Base-by-base conservation (phyloP, 108 stramenopile species). In the Nannochloropsis salina region DNA sequence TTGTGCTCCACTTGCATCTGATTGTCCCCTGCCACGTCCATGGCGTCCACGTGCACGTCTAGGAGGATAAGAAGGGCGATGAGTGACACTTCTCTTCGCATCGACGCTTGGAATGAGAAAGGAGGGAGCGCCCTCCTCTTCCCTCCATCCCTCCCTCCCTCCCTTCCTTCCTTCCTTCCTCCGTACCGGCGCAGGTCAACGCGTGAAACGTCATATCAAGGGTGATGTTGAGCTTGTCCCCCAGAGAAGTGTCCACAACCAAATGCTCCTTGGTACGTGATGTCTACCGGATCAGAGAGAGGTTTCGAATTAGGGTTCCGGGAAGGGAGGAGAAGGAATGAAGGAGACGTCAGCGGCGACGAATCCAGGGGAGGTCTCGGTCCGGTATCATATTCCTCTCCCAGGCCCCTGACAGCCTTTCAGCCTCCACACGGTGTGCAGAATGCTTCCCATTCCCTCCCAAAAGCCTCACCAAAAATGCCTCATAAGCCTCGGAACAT, bases 1-100 rank as follows among this genome's bases (percentile, higher is more conserved):
- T 82, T 86, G 74, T 98, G 96, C 42, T 95, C 95, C n/a, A 98
- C 86, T 83, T 95, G 88, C 22, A 97, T 83, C 88, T 98, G 97
- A 20, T 96, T 95, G 89, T 99, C 97, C 9, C 99, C 99, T 6
- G 99, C 97, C 31, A 98, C 95, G 87, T 99, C 99, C 92, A 99
- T 98, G 2, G 95, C 96, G 89, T 99, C 97, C 44, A 99, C 85
- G 87, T 99, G 97, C 74, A 98, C 90, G 88, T 99, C 97, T 51
- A 15, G 15, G 20, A 15, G 47, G 15, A 15, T 10, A 15, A 51
- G 1, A 15, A 15, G 15, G 47, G 47, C 12, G 15, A 15, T 10
- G 47, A 51, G 47, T 10, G 47, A 51, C 31, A 31, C 31, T 1
- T 31, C 31, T 31, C 31, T 31, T 31, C 31, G 31, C 31, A 31